phyloP scores from a whole-genome alignment of 352 stramenopile genomes.

The Lagenidium sp. region DNA sequence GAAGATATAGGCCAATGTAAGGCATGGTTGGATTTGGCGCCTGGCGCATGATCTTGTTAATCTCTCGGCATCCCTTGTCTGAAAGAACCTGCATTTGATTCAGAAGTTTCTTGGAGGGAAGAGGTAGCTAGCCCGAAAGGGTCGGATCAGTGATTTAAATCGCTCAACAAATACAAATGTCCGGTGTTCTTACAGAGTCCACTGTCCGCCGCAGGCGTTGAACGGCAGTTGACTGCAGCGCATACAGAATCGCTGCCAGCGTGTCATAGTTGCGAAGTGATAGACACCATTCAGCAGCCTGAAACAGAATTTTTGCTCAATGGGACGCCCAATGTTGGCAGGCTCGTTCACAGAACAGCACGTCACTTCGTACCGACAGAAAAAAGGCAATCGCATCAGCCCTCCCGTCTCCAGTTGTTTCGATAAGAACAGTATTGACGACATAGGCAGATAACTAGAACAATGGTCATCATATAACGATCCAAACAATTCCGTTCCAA shows the following conservation, averaged over 20 bases:
- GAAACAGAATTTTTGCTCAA: background rate
- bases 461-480: background rate
- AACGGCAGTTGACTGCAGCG: slow-evolving; percentile 80
- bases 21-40: slow-evolving; percentile 70
- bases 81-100: slow-evolving; percentile 75
- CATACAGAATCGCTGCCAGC: slow-evolving; percentile 77
- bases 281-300: slow-evolving; percentile 65
- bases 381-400: slow-evolving; percentile 76
- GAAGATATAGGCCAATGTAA: slow-evolving; percentile 80
- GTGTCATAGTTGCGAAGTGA: slow-evolving; percentile 79
- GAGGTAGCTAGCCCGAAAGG: slow-evolving; percentile 55
- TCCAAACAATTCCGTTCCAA: background rate
- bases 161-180: background rate
- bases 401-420: slow-evolving; percentile 54
- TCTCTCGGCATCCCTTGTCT: slow-evolving; percentile 76
- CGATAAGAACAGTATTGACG: slow-evolving; percentile 67
- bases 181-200: slow-evolving; percentile 41
- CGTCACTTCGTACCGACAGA: slow-evolving; percentile 31
- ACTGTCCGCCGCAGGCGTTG: slow-evolving; percentile 69
- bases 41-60: slow-evolving; percentile 80
- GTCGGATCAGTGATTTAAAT: no score
- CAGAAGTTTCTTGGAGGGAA: slow-evolving; percentile 56
- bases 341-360: no score
- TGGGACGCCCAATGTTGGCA: background rate
- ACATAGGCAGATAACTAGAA: slow-evolving; percentile 71